These are phyloP conservation scores for Martiniozyma asiatica DNA, from an alignment of 1,139 yeast species.

Conservation along the genomic window DNA sequence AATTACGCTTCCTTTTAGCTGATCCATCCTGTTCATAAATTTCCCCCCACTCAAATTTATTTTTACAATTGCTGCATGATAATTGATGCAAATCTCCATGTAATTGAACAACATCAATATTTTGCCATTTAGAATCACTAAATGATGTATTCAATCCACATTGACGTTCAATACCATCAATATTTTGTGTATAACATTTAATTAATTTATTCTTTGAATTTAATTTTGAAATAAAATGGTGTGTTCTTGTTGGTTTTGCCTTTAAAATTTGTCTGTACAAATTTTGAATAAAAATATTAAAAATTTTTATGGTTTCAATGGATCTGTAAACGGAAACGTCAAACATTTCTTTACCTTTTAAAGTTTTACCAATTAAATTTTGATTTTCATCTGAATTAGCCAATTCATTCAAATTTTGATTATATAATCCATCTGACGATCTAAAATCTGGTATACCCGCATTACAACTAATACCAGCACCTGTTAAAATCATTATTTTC, in stretches of 20 bases:
- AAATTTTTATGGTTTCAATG: constrained; percentile 47
- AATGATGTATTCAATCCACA: constrained; percentile 19
- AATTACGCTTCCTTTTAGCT: constrained; percentile 33
- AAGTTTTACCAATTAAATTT: constrained; percentile 41
- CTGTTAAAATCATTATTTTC: constrained; percentile 57
- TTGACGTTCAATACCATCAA: constrained; percentile 53
- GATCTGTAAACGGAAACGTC: constrained; percentile 73
- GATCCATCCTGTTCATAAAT: constrained; percentile 67
- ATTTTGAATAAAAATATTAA: constrained; percentile 68
- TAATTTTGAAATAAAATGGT: constrained; percentile 56
- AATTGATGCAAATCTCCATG: constrained; percentile 81
- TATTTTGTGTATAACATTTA: constrained; percentile 78
- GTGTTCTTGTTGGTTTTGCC: constrained; percentile 80
- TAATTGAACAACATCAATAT: constrained; percentile 68
- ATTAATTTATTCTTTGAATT: constrained; percentile 57
- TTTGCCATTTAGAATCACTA: constrained; percentile 37
- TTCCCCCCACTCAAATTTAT: constrained; percentile 53
- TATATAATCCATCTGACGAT: constrained; percentile 72
- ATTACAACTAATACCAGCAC: constrained; percentile 92
- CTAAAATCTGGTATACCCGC: constrained; percentile 97
- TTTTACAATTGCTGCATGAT: constrained; percentile 34
- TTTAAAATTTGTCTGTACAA: constrained; percentile 48
- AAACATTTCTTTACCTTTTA: constrained; percentile 78
- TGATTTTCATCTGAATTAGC: constrained; percentile 44
- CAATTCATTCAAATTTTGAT: constrained; percentile 43